Evolutionary conservation across 805 yeast genomes (phyloP).

Genomic region (Suhomyces pyralidae): DNA sequence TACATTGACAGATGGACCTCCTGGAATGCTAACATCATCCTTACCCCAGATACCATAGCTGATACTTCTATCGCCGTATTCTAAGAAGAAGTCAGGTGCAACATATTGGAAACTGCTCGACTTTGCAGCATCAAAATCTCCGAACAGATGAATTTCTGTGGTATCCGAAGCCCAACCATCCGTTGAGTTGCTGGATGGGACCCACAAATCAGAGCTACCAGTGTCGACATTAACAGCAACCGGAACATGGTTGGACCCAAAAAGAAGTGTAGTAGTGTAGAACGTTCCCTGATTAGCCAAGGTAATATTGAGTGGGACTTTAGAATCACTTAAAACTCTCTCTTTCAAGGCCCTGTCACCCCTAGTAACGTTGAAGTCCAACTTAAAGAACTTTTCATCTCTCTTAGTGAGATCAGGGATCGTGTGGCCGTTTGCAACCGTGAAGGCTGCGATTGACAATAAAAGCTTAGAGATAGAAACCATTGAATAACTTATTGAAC

Average conservation of each 20-base stretch:
- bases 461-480: not conserved
- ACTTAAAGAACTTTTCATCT: not conserved
- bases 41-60: conserved; percentile 36
- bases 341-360: not conserved
- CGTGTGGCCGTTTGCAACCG: not conserved
- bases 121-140: conserved; percentile 39
- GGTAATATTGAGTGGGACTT: not conserved
- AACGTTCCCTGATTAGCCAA: not conserved
- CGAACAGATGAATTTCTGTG: not conserved
- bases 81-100: conserved; percentile 41
- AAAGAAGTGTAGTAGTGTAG: not conserved
- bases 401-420: not conserved
- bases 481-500: not conserved
- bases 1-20: conserved; percentile 7
- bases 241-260: not conserved
- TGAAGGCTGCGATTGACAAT: not conserved
- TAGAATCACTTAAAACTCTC: not conserved
- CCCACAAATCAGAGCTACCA: not conserved
- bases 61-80: conserved; percentile 48
- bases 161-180: not conserved
- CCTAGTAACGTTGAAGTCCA: not conserved
- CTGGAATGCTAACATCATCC: conserved; percentile 6
- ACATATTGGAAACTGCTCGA: conserved; percentile 42
- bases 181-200: not conserved
- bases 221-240: not conserved